A percentile compares a stretch with the other conserved stretches of the same genome.
Evolutionary conservation across 805 yeast species (phyloP).

Genomic region (Kregervanrija fluxuum): DNA sequence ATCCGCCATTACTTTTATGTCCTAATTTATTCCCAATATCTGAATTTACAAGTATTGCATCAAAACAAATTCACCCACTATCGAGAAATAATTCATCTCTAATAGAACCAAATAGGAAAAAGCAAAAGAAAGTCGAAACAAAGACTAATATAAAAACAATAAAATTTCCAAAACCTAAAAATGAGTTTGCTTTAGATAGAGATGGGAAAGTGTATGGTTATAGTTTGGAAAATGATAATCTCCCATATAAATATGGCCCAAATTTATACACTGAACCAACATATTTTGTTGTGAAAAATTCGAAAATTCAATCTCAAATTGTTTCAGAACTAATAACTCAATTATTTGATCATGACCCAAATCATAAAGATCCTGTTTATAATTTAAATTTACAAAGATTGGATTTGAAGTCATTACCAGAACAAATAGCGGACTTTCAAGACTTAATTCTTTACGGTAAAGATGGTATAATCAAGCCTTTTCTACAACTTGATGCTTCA

Average conservation of each 20-base stretch:
- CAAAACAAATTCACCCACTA: slow-evolving; percentile 12
- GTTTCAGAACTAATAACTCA: slow-evolving; percentile 37
- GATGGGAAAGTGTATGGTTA: slow-evolving; percentile 33
- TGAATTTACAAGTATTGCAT: slow-evolving; percentile 7
- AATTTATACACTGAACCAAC: slow-evolving; percentile 28
- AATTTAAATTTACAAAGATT: slow-evolving; percentile 41
- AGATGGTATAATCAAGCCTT: slow-evolving; percentile 28
- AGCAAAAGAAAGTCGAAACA: slow-evolving; percentile 14
- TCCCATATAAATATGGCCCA: slow-evolving; percentile 24
- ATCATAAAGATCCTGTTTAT: slow-evolving; percentile 26
- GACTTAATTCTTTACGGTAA: slow-evolving; percentile 39
- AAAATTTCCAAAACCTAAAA: slow-evolving; percentile 1
- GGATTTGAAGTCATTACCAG: slow-evolving; percentile 44
- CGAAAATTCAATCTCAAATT: slow-evolving; percentile 15
- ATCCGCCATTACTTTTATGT: slow-evolving; percentile 19
- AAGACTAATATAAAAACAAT: no score
- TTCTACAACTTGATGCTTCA: slow-evolving; percentile 42
- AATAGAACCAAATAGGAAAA: slow-evolving; percentile 19
- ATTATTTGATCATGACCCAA: slow-evolving; percentile 36
- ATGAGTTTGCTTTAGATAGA: slow-evolving; percentile 43
- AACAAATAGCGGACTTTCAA: slow-evolving; percentile 50
- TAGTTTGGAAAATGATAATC: slow-evolving; percentile 20
- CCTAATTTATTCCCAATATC: slow-evolving; percentile 19
- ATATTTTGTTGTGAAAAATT: slow-evolving; percentile 23
- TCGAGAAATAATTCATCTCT: slow-evolving; percentile 13